Percentiles rank a stretch among this genome's conserved stretches.
Conservation (phyloP, 192 early-diverging fungal species). For the Cetraspora pellucida region DNA sequence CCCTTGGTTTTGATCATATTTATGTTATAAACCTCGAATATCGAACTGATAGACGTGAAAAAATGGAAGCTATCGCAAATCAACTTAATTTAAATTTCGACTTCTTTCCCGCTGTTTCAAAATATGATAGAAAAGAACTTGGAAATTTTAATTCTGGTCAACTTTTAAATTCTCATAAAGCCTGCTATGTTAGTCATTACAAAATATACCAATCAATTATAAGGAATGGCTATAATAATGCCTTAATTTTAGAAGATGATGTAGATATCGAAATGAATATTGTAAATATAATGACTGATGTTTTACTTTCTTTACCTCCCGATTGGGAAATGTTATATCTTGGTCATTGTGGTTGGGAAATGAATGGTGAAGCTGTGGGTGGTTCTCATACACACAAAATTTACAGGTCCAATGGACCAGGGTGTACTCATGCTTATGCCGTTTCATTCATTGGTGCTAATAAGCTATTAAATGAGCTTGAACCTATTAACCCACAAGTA, state of each 20-base stretch:
- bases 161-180: not conserved
- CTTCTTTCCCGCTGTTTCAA: not conserved
- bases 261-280: not conserved
- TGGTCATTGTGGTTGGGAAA: not conserved
- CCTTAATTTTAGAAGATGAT: conserved; percentile 17
- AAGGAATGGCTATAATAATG: not conserved
- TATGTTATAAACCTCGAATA: not conserved
- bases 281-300: not conserved
- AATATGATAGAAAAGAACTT: not conserved
- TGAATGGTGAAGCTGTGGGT: not conserved
- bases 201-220: not conserved
- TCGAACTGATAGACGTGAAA: not conserved
- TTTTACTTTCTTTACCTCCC: not conserved
- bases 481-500: not conserved
- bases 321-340: conserved; percentile 4
- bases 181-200: conserved; percentile 5
- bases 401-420: not conserved
- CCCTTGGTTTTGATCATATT: conserved; percentile 8
- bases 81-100: not conserved
- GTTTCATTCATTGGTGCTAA: not conserved
- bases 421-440: conserved; percentile 4
- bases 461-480: not conserved
- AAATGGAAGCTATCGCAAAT: not conserved
- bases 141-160: not conserved
- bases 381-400: not conserved